These are phyloP conservation scores for Hanseniaspora lachancei DNA, from an alignment of 805 yeast genomes.

Conservation along the genomic window DNA sequence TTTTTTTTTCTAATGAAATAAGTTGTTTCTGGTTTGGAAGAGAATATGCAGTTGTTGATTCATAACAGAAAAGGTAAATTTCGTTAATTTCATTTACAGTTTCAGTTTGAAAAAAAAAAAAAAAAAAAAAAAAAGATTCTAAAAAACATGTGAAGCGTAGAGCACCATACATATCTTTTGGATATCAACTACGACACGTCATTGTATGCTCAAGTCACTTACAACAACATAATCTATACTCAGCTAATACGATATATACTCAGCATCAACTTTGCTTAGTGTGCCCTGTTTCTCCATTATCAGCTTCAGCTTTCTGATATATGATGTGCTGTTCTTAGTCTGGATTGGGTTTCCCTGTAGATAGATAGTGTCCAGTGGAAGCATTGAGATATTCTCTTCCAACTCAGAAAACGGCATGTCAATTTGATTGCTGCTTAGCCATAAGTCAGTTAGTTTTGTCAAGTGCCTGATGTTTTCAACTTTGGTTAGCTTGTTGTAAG, in stretches of 20 bases:
- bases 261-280: constrained; percentile 79
- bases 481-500: constrained; percentile 54
- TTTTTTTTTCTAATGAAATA: not conserved
- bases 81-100: no score
- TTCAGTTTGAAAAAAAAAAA: no score
- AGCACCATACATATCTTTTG: no score
- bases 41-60: no score
- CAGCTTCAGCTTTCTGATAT: constrained; percentile 68
- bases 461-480: constrained; percentile 57
- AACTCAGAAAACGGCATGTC: constrained; percentile 53
- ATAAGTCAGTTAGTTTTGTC: constrained; percentile 66
- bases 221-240: not conserved
- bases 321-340: constrained; percentile 55
- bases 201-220: not conserved
- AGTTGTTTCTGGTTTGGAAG: no score
- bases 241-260: constrained; percentile 35
- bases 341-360: constrained; percentile 91
- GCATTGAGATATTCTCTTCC: constrained; percentile 46
- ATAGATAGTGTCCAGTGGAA: constrained; percentile 75
- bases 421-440: constrained; percentile 77
- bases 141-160: no score
- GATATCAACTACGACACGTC: not conserved
- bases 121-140: no score
- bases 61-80: no score
- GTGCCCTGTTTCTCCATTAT: constrained; percentile 47